Base-by-base conservation (phyloP, 2,329 filamentous ascomycete genomes). In the Penicillium sp. region DNA sequence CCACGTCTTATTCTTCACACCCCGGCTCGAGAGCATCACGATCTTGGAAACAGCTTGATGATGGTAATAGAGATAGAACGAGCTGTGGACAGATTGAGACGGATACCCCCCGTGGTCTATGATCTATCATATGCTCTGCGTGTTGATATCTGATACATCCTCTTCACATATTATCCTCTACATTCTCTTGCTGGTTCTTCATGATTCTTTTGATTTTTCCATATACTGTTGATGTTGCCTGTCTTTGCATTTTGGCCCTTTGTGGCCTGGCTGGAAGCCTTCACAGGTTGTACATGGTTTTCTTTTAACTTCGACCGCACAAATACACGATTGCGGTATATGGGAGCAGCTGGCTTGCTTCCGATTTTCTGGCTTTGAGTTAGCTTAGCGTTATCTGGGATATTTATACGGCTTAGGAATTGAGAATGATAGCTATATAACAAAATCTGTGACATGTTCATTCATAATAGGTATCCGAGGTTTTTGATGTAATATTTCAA, bases 1-100 rank as follows among this genome's bases (percentile, higher is more conserved):
- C 70, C 1, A 68, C 62, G 4, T 69, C 67, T 0, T 59, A 70
- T 24, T 61, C 64, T 8, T 64, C 67, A 31, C 62, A 59, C 26
- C 55, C 59, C 26, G 62, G 64, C 27, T 43, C 51, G 1, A 55
- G 49, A 37, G 19, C 53, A 13, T n/a, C 45, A 44, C 27, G 55
- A 11, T 33, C 55, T 3, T 64, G 60, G 59, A 63, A 46, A 33
- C 57, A 47, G 14, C 52, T 59, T 31, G 62, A 55, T 10, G 55
- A 63, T 52, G 52, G 58, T 6, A 55, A 63, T 13, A 21, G 48
- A 41, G 60, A 61, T 29, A 60, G 56, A 6, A 56, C 61, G 8
- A 60, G 56, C 14, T 61, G 66, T 45, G 68, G 66, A 21, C 52
- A 56, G 5, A 51, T 70, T 21, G 63, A 63, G 31, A 54, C 63